Percentiles rank a stretch among this genome's conserved stretches.
Conservation (phyloP, 257 asterid genomes). For the Ocimum tenuiflorum region DNA sequence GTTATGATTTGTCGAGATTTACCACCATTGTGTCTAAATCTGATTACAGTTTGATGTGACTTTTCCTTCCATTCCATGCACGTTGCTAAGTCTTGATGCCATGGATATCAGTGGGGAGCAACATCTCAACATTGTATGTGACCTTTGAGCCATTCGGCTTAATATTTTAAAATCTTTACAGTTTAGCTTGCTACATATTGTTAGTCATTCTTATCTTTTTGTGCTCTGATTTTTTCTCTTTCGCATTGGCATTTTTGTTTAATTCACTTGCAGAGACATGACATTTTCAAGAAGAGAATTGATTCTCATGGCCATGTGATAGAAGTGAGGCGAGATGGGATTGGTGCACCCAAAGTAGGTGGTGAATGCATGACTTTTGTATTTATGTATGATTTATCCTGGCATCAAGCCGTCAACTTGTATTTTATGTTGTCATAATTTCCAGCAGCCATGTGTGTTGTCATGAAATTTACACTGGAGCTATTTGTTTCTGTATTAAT, state of each 20-base stretch:
- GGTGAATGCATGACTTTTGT: constrained; percentile 19
- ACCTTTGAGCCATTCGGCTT: constrained; percentile 16
- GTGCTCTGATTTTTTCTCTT: constrained; percentile 8
- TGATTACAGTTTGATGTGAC: constrained; percentile 84
- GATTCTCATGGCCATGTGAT: constrained; percentile 78
- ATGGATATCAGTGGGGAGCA: constrained; percentile 99
- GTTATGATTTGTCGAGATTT: constrained; percentile 8
- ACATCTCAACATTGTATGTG: constrained; percentile 81
- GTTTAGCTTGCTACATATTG: constrained; percentile 4
- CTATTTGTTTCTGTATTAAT: background rate
- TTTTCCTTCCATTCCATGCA: constrained; percentile 78
- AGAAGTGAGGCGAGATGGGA: constrained; percentile 69
- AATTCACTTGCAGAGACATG: constrained; percentile 66
- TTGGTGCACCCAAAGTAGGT: constrained; percentile 90
- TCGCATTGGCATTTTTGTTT: constrained; percentile 1
- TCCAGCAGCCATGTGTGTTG: background rate
- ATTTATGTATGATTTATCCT: constrained; percentile 5
- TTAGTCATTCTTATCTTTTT: constrained; percentile 1
- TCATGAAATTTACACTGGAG: background rate
- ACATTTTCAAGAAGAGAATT: constrained; percentile 84
- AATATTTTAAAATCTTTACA: background rate
- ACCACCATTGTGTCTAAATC: constrained; percentile 8
- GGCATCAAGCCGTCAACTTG: background rate
- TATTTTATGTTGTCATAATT: background rate
- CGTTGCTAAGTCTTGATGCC: constrained; percentile 91